These are phyloP conservation scores for Triticum turgidum DNA, from an alignment of 176 grass and related monocot genomes.

Conservation along the genomic window DNA sequence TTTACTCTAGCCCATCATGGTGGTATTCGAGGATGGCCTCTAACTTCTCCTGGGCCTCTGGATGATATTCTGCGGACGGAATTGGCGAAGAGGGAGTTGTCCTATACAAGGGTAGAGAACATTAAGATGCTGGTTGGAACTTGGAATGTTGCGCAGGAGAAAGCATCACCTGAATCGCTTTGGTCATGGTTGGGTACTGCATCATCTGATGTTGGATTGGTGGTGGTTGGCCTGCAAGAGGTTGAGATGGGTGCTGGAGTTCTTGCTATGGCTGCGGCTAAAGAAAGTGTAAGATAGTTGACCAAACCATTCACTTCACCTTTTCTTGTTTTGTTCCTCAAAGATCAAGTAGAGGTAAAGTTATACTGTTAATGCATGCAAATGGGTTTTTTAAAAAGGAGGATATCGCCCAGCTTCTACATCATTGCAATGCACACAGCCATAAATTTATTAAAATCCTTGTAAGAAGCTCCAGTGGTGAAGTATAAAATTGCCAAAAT, in stretches of 20 bases:
- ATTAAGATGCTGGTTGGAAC: slow-evolving; percentile 84
- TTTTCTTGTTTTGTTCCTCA: slow-evolving; percentile 27
- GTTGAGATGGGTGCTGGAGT: slow-evolving; percentile 99
- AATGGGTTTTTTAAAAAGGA: neutral
- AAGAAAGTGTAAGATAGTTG: slow-evolving; percentile 88
- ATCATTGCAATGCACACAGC: no score
- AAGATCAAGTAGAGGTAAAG: slow-evolving; percentile 8
- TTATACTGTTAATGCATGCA: slow-evolving; percentile 4
- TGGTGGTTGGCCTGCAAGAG: slow-evolving; percentile 94
- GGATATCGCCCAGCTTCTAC: no score
- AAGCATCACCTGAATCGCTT: slow-evolving; percentile 71
- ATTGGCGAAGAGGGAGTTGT: slow-evolving; percentile 53
- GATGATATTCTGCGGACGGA: slow-evolving; percentile 78
- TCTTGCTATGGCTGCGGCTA: slow-evolving; percentile 97
- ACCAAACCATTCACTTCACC: neutral
- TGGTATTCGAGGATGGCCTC: slow-evolving; percentile 84
- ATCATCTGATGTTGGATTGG: slow-evolving; percentile 67
- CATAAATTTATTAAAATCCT: no score
- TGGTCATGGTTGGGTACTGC: slow-evolving; percentile 69
- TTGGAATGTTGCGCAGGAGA: slow-evolving; percentile 97
- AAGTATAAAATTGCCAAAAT: no score
- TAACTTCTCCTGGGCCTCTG: slow-evolving; percentile 76
- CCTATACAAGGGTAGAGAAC: slow-evolving; percentile 75
- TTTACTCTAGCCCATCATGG: slow-evolving; percentile 88
- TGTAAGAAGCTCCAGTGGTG: no score